These are phyloP conservation scores for Pyrenula aspistea DNA, from an alignment of 495 filamentous ascomycete species.

Conservation along the genomic window DNA sequence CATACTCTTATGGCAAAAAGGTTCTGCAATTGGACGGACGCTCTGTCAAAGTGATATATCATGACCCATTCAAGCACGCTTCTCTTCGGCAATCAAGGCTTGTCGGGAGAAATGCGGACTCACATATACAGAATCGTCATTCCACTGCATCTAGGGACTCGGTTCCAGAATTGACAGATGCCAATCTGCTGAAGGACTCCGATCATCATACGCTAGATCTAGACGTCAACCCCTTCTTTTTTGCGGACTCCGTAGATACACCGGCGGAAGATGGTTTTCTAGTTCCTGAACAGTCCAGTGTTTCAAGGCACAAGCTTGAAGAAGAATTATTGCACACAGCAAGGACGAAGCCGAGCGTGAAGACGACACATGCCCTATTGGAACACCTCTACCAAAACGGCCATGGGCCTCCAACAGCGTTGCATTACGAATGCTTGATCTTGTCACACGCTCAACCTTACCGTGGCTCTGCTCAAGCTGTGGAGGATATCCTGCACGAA, in stretches of 20 bases:
- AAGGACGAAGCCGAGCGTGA: slow-evolving; percentile 12
- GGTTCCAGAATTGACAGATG: background rate
- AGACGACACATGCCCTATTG: slow-evolving; percentile 17
- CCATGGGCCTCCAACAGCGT: slow-evolving; percentile 47
- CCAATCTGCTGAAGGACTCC: background rate
- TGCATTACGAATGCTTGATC: slow-evolving; percentile 64
- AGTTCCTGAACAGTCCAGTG: too few relatives aligned
- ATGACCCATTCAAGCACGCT: too few relatives aligned
- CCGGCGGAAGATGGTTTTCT: background rate
- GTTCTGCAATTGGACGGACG: too few relatives aligned
- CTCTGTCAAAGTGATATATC: too few relatives aligned
- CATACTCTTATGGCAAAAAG: too few relatives aligned
- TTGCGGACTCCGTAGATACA: background rate
- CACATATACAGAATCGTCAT: too few relatives aligned
- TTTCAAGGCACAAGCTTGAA: background rate
- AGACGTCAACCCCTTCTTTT: background rate
- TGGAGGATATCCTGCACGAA: slow-evolving; percentile 51
- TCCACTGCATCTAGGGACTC: background rate
- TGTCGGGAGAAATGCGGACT: too few relatives aligned
- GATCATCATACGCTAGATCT: background rate
- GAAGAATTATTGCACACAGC: background rate
- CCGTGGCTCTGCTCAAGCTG: slow-evolving; percentile 49
- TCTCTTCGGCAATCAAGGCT: too few relatives aligned
- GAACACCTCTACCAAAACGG: slow-evolving; percentile 43
- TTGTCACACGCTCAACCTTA: slow-evolving; percentile 49